These are phyloP conservation scores for Inga oerstediana DNA, from an alignment of 306 rosid species.

Conservation along the genomic window DNA sequence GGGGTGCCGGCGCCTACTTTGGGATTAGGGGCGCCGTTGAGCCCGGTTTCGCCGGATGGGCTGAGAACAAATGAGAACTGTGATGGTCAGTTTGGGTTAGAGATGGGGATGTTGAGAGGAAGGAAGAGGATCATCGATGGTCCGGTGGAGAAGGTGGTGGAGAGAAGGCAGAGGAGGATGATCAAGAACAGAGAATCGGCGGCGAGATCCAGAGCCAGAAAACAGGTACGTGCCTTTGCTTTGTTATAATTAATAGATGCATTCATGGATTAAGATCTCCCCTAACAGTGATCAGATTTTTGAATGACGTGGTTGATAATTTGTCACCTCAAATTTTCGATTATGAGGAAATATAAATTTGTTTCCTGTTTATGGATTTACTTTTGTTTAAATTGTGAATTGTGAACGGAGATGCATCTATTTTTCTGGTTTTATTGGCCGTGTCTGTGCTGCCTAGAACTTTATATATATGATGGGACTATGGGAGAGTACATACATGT, in stretches of 20 bases:
- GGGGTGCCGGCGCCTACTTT: constrained; percentile 34
- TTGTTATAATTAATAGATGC: not conserved
- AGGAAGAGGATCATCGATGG: constrained; percentile 70
- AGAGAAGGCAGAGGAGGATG: constrained; percentile 93
- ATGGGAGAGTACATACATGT: not conserved
- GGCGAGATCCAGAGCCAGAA: constrained; percentile 88
- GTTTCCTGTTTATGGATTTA: not conserved
- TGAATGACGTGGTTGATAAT: not conserved
- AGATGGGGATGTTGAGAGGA: constrained; percentile 58
- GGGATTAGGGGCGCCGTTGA: constrained; percentile 52
- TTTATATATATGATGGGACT: not conserved
- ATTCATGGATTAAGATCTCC: not conserved
- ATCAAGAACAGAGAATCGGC: constrained; percentile 91
- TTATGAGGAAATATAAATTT: not conserved
- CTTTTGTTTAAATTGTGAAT: not conserved
- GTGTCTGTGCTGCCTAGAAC: not conserved
- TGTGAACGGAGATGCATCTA: not conserved
- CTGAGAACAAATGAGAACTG: constrained; percentile 44
- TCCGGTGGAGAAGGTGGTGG: constrained; percentile 78
- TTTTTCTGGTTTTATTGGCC: not conserved
- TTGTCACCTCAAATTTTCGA: not conserved
- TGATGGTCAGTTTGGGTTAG: constrained; percentile 52
- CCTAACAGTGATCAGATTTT: not conserved
- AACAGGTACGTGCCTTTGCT: constrained; percentile 54
- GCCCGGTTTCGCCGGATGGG: constrained; percentile 73